Percentiles rank a stretch among this genome's conserved stretches.
These are phyloP conservation scores for Antarctomyces pellizariae DNA, from an alignment of 495 filamentous ascomycete species.

Conservation along the genomic window DNA sequence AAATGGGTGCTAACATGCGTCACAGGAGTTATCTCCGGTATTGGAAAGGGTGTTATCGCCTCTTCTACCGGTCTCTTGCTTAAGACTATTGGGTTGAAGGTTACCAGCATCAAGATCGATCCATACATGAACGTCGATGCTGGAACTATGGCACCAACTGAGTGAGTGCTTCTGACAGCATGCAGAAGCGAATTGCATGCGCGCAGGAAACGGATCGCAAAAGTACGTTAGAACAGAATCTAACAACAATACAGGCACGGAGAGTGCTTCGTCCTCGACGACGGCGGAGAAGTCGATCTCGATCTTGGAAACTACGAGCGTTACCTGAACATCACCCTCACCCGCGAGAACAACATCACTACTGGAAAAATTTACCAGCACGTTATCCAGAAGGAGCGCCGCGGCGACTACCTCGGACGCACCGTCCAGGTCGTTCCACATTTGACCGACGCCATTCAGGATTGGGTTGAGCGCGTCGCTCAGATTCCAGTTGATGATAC, in stretches of 20 bases:
- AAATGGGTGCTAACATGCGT: slow-evolving; percentile 1
- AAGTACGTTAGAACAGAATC: slow-evolving; percentile 4
- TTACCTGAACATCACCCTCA: slow-evolving; percentile 43
- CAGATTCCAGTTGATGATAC: slow-evolving; percentile 73
- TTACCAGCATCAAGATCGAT: slow-evolving; percentile 56
- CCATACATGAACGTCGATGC: slow-evolving; percentile 76
- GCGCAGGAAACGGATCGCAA: not conserved
- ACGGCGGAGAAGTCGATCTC: slow-evolving; percentile 68
- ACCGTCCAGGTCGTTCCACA: slow-evolving; percentile 92
- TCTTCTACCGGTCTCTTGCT: slow-evolving; percentile 55
- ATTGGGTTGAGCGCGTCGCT: slow-evolving; percentile 79
- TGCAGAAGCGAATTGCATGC: not conserved
- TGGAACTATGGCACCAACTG: slow-evolving; percentile 41
- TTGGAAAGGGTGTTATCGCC: slow-evolving; percentile 66
- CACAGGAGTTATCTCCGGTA: slow-evolving; percentile 51
- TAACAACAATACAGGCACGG: slow-evolving; percentile 29
- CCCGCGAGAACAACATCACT: slow-evolving; percentile 72
- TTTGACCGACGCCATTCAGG: slow-evolving; percentile 71
- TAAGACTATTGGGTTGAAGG: slow-evolving; percentile 54
- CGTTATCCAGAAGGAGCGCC: slow-evolving; percentile 39
- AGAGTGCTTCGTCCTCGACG: slow-evolving; percentile 50
- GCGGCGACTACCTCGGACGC: slow-evolving; percentile 69
- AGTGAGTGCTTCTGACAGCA: too few species aligned
- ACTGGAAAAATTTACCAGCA: slow-evolving; percentile 86
- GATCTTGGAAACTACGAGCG: slow-evolving; percentile 95